A percentile compares a stretch with the other conserved stretches of the same genome.
Evolutionary conservation across 2,329 filamentous ascomycete species (phyloP).

Genomic region (Aspergillus novofumigatus): DNA sequence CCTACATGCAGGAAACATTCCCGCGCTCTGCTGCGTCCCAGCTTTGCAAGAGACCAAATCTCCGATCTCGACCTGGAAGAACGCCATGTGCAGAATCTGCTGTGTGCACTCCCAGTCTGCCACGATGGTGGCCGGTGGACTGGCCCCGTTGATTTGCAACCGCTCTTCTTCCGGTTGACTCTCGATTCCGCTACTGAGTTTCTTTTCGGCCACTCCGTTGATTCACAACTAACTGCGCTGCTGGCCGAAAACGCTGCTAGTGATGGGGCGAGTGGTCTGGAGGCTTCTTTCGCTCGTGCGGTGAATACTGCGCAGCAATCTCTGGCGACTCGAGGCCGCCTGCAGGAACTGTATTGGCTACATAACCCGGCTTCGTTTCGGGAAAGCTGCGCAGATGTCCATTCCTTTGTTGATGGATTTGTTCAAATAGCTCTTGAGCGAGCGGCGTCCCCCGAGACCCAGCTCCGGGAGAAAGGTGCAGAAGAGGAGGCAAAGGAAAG

Average conservation of each 20-base stretch:
- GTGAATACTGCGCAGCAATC: slow-evolving; percentile 32
- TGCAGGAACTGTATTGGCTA: slow-evolving; percentile 19
- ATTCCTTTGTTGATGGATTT: slow-evolving; percentile 20
- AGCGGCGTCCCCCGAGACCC: slow-evolving; percentile 10
- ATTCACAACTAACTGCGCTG: slow-evolving; percentile 43
- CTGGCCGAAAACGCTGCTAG: too few species aligned
- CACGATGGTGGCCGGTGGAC: slow-evolving; percentile 40
- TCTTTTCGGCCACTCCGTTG: slow-evolving; percentile 71
- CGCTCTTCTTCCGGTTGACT: slow-evolving; percentile 77
- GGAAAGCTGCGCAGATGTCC: slow-evolving; percentile 5
- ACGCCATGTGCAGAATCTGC: slow-evolving; percentile 67
- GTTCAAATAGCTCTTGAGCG: slow-evolving; percentile 18
- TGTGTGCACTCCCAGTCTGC: slow-evolving; percentile 61
- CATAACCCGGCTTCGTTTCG: slow-evolving; percentile 15
- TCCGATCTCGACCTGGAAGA: slow-evolving; percentile 80
- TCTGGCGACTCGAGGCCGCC: slow-evolving; percentile 20
- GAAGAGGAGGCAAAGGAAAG: too few species aligned
- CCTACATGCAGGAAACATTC: slow-evolving; percentile 51
- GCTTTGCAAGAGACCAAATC: slow-evolving; percentile 81
- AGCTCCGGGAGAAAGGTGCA: too few species aligned
- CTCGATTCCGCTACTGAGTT: slow-evolving; percentile 86
- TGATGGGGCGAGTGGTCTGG: slow-evolving; percentile 32
- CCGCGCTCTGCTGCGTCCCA: slow-evolving; percentile 76
- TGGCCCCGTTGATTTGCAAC: slow-evolving; percentile 62
- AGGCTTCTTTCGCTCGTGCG: slow-evolving; percentile 42